Base-by-base conservation (phyloP, 2,329 filamentous ascomycete species). In the Ploettnerulaceae sp. region DNA sequence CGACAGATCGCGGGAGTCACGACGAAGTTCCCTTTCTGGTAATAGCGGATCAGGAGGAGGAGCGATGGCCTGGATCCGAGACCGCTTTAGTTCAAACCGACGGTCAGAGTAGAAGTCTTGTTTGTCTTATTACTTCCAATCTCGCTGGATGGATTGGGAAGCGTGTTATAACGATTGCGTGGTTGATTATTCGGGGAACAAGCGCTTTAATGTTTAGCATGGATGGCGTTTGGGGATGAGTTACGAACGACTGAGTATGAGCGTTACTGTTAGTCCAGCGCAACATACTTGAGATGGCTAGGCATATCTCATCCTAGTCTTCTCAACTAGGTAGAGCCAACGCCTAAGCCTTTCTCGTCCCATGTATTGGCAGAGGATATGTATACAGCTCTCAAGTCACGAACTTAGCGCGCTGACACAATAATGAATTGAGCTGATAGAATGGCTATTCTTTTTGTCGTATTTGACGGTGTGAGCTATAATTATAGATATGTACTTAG, bases 401-500 rank as follows among this genome's bases (percentile, higher is more conserved):
- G n/a, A n/a, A n/a, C n/a, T n/a, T n/a, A n/a, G n/a, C n/a, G n/a
- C n/a, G n/a, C n/a, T n/a, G n/a, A n/a, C n/a, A n/a, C n/a, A n/a
- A n/a, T n/a, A n/a, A n/a, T n/a, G n/a, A n/a, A n/a, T n/a, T n/a
- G n/a, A n/a, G n/a, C n/a, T n/a, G n/a, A n/a, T n/a, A n/a, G n/a
- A n/a, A n/a, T n/a, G n/a, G n/a, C n/a, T n/a, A n/a, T n/a, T n/a
- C n/a, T n/a, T n/a, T n/a, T n/a, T n/a, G n/a, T n/a, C n/a, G n/a
- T n/a, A n/a, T n/a, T n/a, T n/a, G n/a, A n/a, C n/a, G n/a, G n/a
- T n/a, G n/a, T n/a, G n/a, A n/a, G n/a, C 20, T 41, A 34, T 41
- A 21, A 48, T 45, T 51, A 61, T 25, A 64, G 34, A 50, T 61
- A 79, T 47, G 79, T 74, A 55, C 69, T 74, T 53, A 84, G 57